Base-by-base conservation (phyloP, 352 stramenopile genomes). In the Globisporangium uncinulatum region DNA sequence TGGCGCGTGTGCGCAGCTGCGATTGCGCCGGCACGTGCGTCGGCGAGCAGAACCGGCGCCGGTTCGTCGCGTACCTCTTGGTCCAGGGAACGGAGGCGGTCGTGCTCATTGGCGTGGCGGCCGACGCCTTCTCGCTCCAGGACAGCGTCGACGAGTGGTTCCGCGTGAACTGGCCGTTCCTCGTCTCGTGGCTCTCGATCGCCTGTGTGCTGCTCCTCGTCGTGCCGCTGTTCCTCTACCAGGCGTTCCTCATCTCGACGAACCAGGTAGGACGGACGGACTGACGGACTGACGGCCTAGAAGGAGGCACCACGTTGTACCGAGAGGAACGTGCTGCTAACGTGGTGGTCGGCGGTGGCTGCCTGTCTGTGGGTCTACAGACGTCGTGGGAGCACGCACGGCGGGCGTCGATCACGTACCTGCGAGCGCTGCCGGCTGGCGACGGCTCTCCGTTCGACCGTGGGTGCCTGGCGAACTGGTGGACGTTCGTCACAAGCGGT, bases 301-400 rank as follows among this genome's bases (percentile, higher is more conserved):
- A n/a, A n/a, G n/a, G n/a, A n/a, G n/a, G n/a, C n/a, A n/a, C n/a
- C n/a, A n/a, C n/a, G n/a, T n/a, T n/a, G n/a, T n/a, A n/a, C n/a
- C n/a, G n/a, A n/a, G n/a, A n/a, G n/a, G n/a, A n/a, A n/a, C n/a
- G n/a, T n/a, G n/a, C n/a, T n/a, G n/a, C n/a, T n/a, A n/a, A n/a
- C n/a, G n/a, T n/a, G n/a, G n/a, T n/a, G n/a, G n/a, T n/a, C n/a
- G n/a, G 17, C 4, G 43, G 14, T 48, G 43, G 20, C 6, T 20
- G 8, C 29, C n/a, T 20, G 5, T 31, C 43, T 13, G 5, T 44
- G 14, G 14, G 20, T 21, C 17, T 8, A 13, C 8, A 62, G 78
- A 90, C 83, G 6, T 90, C 83, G 1, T 92, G 83, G 83, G 83
- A 92, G 46, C 76, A 90, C 52, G 74, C 72, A 31, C 81, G 80